Evolutionary conservation across 176 grass and related monocot species (phyloP).

Genomic region (Avena sativa): DNA sequence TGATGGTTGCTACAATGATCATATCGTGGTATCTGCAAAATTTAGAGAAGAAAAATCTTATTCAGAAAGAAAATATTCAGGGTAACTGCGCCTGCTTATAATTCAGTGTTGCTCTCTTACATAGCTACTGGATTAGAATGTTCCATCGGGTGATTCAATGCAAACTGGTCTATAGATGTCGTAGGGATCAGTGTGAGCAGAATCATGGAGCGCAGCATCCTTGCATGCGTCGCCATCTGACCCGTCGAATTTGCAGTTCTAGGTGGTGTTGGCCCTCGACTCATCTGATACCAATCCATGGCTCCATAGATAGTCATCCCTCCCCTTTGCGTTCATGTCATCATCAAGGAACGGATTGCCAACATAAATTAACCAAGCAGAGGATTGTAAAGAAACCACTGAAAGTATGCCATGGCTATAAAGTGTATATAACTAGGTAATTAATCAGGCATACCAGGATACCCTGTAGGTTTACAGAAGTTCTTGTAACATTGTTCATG

Average conservation of each 20-base stretch:
- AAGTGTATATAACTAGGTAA: neutral
- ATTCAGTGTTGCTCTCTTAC: neutral
- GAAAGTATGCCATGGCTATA: neutral
- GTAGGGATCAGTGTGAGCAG: slow-evolving; percentile 25
- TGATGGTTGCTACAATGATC: slow-evolving; percentile 37
- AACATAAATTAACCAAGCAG: slow-evolving; percentile 14
- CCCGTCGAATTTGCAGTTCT: slow-evolving; percentile 31
- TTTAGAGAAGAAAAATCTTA: neutral
- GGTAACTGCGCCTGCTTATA: neutral
- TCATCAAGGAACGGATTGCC: slow-evolving; percentile 40
- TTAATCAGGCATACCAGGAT: slow-evolving; percentile 21
- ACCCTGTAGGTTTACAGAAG: slow-evolving; percentile 3
- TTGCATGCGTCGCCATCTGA: neutral
- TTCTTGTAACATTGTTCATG: neutral
- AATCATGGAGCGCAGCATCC: neutral
- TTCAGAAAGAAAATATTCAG: neutral
- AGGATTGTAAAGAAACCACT: neutral
- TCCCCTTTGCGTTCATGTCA: slow-evolving; percentile 1
- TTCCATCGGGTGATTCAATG: neutral
- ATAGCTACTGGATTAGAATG: neutral
- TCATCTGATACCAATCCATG: slow-evolving; percentile 52
- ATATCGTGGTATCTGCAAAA: slow-evolving; percentile 8
- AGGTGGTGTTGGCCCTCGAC: slow-evolving; percentile 22
- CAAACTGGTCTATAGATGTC: slow-evolving; percentile 44
- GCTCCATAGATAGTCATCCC: slow-evolving; percentile 37